phyloP scores from a whole-genome alignment of 2,329 filamentous ascomycete species.

The Myriosclerotinia curreyana region DNA sequence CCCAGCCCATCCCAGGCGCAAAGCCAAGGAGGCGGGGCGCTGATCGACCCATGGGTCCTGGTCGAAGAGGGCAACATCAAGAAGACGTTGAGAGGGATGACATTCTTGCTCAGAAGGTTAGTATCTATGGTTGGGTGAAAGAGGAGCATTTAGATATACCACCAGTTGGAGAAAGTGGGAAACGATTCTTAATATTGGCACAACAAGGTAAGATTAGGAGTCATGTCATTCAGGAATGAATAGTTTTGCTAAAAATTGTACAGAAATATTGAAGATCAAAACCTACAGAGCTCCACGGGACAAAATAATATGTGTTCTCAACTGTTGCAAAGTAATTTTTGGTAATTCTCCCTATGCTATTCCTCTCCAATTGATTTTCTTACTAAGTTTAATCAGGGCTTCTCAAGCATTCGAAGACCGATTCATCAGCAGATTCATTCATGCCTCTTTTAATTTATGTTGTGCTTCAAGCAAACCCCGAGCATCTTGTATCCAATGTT shows the following conservation, averaged over 20 bases:
- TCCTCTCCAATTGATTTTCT: neutral
- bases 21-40: slow-evolving; percentile 66
- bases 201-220: slow-evolving; percentile 66
- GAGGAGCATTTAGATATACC: slow-evolving; percentile 94
- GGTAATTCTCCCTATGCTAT: slow-evolving; percentile 49
- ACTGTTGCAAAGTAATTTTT: slow-evolving; percentile 99
- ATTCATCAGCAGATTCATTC: slow-evolving; percentile 95
- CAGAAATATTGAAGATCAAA: slow-evolving; percentile 92
- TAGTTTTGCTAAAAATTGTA: slow-evolving; percentile 30
- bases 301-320: slow-evolving; percentile 97
- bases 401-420: slow-evolving; percentile 85
- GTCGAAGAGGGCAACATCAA: slow-evolving; percentile 91
- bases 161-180: slow-evolving; percentile 77
- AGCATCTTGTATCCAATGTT: slow-evolving; percentile 94
- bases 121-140: slow-evolving; percentile 91
- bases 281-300: slow-evolving; percentile 95
- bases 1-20: slow-evolving; percentile 67
- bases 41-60: slow-evolving; percentile 69
- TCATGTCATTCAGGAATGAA: neutral
- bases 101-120: slow-evolving; percentile 92
- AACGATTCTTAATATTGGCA: slow-evolving; percentile 81
- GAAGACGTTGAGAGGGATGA: slow-evolving; percentile 97
- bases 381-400: slow-evolving; percentile 56
- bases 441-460: slow-evolving; percentile 95
- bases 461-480: slow-evolving; percentile 88